phyloP scores from a whole-genome alignment of 1,284 basidiomycete genomes.

The Porodaedalea pini region DNA sequence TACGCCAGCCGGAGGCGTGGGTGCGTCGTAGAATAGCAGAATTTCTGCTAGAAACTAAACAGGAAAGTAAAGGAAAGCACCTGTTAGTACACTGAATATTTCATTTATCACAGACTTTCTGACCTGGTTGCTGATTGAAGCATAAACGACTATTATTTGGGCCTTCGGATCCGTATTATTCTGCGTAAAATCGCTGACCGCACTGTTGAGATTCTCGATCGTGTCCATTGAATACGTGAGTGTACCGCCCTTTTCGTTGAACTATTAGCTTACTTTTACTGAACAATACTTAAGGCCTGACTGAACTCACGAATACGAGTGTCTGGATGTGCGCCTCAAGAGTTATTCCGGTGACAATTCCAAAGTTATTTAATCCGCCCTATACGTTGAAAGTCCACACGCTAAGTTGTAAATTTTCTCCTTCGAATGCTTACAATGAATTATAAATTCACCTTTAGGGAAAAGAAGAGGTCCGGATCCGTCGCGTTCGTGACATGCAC shows the following conservation, averaged over 20 bases:
- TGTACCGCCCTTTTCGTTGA: conserved; percentile 9
- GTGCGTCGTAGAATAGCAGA: conserved; percentile 15
- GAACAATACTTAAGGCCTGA: neutral
- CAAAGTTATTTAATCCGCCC: conserved; percentile 21
- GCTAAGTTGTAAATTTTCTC: neutral
- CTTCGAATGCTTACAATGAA: neutral
- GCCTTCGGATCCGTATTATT: conserved; percentile 20
- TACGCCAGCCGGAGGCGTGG: conserved; percentile 7
- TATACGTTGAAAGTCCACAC: neutral
- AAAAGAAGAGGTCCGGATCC: conserved; percentile 20
- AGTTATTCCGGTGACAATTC: conserved; percentile 14
- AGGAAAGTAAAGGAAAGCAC: neutral
- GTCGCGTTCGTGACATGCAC: conserved; percentile 10
- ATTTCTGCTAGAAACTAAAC: conserved; percentile 7
- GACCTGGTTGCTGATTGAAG: conserved; percentile 11
- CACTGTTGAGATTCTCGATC: conserved; percentile 7
- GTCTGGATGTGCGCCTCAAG: conserved; percentile 3
- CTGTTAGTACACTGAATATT: neutral
- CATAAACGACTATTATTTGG: conserved; percentile 12
- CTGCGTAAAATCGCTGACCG: conserved; percentile 11
- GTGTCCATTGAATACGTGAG: conserved; percentile 9
- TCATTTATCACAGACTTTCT: neutral
- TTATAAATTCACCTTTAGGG: conserved; percentile 7
- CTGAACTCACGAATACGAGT: conserved; percentile 6
- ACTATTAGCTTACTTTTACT: too few relatives aligned